A percentile compares a stretch with the other conserved stretches of the same genome.
These are phyloP conservation scores for Botrytis fragariae DNA, from an alignment of 2,329 filamentous ascomycete genomes.

Conservation along the genomic window DNA sequence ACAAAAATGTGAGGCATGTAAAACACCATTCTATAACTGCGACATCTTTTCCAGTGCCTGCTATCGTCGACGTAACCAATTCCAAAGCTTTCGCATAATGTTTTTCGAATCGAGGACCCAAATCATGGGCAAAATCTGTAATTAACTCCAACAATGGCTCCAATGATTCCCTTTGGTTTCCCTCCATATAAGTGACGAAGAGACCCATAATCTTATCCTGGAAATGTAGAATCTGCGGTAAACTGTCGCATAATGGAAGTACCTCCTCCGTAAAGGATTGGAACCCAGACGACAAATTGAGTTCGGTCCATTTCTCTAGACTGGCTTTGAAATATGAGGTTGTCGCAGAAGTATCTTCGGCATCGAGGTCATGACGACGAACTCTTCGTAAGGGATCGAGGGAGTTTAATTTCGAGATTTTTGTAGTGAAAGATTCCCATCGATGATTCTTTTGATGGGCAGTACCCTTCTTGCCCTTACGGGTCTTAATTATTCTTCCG, in stretches of 20 bases:
- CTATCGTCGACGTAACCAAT: slow-evolving; percentile 72
- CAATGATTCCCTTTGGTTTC: slow-evolving; percentile 73
- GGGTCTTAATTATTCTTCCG: slow-evolving; percentile 66
- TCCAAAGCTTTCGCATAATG: slow-evolving; percentile 75
- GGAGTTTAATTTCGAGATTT: slow-evolving; percentile 83
- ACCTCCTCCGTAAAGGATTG: slow-evolving; percentile 73
- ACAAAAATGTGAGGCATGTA: slow-evolving; percentile 87
- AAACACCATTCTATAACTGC: slow-evolving; percentile 99
- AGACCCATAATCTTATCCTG: slow-evolving; percentile 79
- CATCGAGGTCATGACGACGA: slow-evolving; percentile 78
- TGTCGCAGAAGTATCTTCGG: slow-evolving; percentile 69
- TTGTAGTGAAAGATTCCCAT: slow-evolving; percentile 87
- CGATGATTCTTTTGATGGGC: slow-evolving; percentile 78
- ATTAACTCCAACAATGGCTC: slow-evolving; percentile 87
- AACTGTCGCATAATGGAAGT: slow-evolving; percentile 76
- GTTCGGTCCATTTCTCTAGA: slow-evolving; percentile 83
- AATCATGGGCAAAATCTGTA: slow-evolving; percentile 90
- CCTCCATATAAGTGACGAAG: slow-evolving; percentile 72
- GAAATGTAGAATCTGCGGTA: slow-evolving; percentile 89
- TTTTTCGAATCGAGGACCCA: slow-evolving; percentile 83
- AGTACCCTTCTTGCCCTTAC: slow-evolving; percentile 68
- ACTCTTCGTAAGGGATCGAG: slow-evolving; percentile 90
- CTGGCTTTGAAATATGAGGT: slow-evolving; percentile 86
- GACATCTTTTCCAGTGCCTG: slow-evolving; percentile 71
- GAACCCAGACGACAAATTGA: slow-evolving; percentile 84